These are phyloP conservation scores for Ophiostoma triangulosporum DNA, from an alignment of 2,329 filamentous ascomycete genomes.

Conservation along the genomic window DNA sequence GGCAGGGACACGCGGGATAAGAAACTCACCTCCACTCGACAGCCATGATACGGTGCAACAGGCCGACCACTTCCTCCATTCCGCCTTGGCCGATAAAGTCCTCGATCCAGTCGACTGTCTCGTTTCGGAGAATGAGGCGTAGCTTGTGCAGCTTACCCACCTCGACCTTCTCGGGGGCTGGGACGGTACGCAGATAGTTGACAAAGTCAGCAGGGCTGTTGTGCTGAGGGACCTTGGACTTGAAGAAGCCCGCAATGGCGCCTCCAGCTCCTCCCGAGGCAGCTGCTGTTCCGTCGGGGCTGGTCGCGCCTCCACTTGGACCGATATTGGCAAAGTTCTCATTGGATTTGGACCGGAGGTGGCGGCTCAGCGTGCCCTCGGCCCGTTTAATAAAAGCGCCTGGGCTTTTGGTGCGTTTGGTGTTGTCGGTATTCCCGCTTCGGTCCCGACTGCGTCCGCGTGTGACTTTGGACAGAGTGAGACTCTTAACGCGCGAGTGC, in stretches of 20 bases:
- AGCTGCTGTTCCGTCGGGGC: constrained; percentile 24
- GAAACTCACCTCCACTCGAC: constrained; percentile 78
- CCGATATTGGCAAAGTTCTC: constrained; percentile 52
- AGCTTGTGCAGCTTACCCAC: constrained; percentile 94
- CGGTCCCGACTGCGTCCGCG: constrained; percentile 17
- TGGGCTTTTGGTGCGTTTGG: constrained; percentile 34
- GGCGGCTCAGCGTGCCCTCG: constrained; percentile 47
- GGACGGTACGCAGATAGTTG: constrained; percentile 65
- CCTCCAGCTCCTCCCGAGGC: constrained; percentile 22
- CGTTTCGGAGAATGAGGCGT: constrained; percentile 75
- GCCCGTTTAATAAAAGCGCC: constrained; percentile 56
- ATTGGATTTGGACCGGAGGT: constrained; percentile 58
- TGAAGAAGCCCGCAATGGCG: constrained; percentile 34
- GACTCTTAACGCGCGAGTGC: constrained; percentile 57
- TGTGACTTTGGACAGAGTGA: constrained; percentile 54
- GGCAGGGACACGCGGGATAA: neutral
- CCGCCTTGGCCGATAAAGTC: constrained; percentile 79
- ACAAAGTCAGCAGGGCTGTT: constrained; percentile 76
- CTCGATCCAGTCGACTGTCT: constrained; percentile 92
- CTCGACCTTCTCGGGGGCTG: constrained; percentile 71
- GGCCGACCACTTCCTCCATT: constrained; percentile 77
- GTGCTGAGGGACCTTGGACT: constrained; percentile 60
- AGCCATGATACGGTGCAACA: constrained; percentile 84
- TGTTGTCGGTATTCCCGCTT: neutral
- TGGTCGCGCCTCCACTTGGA: constrained; percentile 19